Evolutionary conservation across 345 rosid genomes (phyloP).

Genomic region (Brassica incana): DNA sequence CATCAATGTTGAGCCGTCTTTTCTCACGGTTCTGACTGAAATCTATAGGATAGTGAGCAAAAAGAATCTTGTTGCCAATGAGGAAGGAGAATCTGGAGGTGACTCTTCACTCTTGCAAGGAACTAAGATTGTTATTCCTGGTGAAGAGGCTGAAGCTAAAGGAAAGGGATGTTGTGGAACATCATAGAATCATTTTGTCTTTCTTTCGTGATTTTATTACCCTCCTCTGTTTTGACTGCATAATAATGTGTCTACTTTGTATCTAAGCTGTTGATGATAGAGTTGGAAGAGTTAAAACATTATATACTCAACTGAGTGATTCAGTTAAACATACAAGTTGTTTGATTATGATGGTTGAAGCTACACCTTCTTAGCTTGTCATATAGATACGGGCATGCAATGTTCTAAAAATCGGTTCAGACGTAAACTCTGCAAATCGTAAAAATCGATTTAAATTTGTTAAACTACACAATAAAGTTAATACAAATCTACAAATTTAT

Average conservation of each 20-base stretch:
- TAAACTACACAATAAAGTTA: no score
- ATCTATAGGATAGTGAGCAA: slow-evolving; percentile 68
- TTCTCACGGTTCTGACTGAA: slow-evolving; percentile 60
- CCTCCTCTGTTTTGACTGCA: slow-evolving; percentile 3
- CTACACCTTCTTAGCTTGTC: neutral
- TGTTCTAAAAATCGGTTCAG: no score
- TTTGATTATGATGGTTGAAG: neutral
- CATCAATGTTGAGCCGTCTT: slow-evolving; percentile 72
- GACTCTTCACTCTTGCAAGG: slow-evolving; percentile 59
- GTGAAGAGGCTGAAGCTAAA: slow-evolving; percentile 44
- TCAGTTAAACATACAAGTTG: neutral
- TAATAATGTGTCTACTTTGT: slow-evolving; percentile 16
- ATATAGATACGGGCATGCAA: neutral
- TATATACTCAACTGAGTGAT: slow-evolving; percentile 14
- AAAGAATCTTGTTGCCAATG: slow-evolving; percentile 61
- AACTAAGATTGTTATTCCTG: slow-evolving; percentile 60
- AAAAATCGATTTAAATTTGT: no score
- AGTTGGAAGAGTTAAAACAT: neutral
- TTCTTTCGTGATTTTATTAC: neutral
- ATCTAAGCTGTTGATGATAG: slow-evolving; percentile 19
- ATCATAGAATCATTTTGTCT: slow-evolving; percentile 9
- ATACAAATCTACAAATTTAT: no score
- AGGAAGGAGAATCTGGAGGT: slow-evolving; percentile 38
- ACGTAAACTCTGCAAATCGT: no score
- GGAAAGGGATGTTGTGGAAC: slow-evolving; percentile 55